Evolutionary conservation across 1,284 basidiomycete genomes (phyloP).

Genomic region (Cutaneotrichosporon mucoides): DNA sequence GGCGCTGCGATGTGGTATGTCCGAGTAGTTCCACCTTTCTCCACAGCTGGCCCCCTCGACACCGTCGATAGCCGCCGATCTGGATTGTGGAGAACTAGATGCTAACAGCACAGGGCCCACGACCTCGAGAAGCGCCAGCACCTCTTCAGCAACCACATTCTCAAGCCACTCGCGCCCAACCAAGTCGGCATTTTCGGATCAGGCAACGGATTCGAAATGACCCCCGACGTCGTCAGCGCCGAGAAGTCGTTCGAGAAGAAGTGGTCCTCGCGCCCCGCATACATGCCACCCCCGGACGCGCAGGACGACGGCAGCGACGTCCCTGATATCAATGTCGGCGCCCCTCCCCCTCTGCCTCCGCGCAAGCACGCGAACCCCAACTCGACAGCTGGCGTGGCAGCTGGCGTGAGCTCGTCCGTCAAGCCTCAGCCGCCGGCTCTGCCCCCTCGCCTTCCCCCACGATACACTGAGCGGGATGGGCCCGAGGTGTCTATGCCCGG

Average conservation of each 20-base stretch:
- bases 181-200: slow-evolving; percentile 41
- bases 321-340: not conserved
- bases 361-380: not conserved
- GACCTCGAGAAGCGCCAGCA: slow-evolving; percentile 75
- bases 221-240: slow-evolving; percentile 34
- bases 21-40: too few species aligned
- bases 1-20: slow-evolving; percentile 80
- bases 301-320: not conserved
- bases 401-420: too few species aligned
- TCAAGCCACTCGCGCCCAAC: slow-evolving; percentile 40
- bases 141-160: slow-evolving; percentile 52
- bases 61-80: too few species aligned
- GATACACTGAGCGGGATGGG: not conserved
- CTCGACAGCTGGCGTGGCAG: not conserved
- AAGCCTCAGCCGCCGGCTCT: not conserved
- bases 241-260: slow-evolving; percentile 21
- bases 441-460: not conserved
- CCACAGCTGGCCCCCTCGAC: too few species aligned
- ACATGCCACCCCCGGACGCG: not conserved
- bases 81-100: too few species aligned
- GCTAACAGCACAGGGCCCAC: slow-evolving; percentile 37
- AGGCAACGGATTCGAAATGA: slow-evolving; percentile 33
- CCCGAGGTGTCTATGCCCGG: too few species aligned
- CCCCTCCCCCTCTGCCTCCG: slow-evolving; percentile 1
- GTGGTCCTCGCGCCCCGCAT: slow-evolving; percentile 8